phyloP scores from a whole-genome alignment of 441 rosid species.

The Populus hybrid region DNA sequence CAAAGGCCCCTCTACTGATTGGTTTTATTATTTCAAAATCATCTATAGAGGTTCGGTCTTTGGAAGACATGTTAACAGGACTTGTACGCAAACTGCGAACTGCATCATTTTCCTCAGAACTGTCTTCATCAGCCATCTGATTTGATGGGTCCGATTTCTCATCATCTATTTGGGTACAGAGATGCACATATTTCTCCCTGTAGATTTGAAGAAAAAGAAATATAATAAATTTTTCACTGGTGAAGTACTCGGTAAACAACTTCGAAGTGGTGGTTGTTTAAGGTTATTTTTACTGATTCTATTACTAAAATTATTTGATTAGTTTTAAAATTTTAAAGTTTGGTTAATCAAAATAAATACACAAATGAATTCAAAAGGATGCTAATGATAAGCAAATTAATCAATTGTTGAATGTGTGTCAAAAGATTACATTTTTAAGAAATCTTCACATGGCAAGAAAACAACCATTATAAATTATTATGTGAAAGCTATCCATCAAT shows the following conservation, averaged over 20 bases:
- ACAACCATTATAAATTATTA: background rate
- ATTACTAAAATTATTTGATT: background rate
- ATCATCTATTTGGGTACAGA: constrained; percentile 83
- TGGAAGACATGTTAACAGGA: constrained; percentile 74
- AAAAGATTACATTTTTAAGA: background rate
- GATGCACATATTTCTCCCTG: constrained; percentile 87
- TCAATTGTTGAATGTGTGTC: background rate
- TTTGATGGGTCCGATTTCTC: constrained; percentile 66
- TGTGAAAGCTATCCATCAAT: background rate
- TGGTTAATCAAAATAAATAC: background rate
- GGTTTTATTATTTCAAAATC: constrained; percentile 99
- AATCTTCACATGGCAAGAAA: background rate
- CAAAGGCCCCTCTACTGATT: constrained; percentile 95
- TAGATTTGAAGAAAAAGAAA: constrained; percentile 17
- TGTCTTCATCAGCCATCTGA: constrained; percentile 73
- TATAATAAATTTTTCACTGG: background rate
- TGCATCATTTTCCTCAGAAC: constrained; percentile 77
- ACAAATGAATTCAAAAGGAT: background rate
- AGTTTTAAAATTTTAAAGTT: background rate
- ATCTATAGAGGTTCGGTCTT: constrained; percentile 92
- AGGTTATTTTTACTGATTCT: background rate
- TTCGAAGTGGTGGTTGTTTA: background rate
- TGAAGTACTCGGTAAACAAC: background rate
- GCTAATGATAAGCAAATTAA: background rate
- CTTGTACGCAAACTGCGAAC: constrained; percentile 83